A percentile compares a stretch with the other conserved stretches of the same genome.
phyloP scores from a whole-genome alignment of 768 basidiomycete species.

The Crassisporium funariophilum region DNA sequence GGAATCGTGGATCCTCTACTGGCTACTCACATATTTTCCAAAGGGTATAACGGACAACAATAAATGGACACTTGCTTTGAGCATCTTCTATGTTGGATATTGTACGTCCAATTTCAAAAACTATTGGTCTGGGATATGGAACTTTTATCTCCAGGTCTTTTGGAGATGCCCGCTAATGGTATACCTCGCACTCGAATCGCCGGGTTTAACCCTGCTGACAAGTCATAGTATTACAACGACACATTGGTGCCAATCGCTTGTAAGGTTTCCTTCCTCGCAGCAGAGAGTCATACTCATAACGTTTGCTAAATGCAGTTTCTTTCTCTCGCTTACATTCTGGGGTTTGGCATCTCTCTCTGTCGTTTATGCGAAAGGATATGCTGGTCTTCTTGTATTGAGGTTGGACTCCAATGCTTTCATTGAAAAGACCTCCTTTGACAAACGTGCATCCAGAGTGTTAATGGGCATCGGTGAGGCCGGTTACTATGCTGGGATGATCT shows the following conservation, averaged over 20 bases:
- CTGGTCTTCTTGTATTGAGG: conserved; percentile 49
- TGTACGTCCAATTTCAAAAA: conserved; percentile 33
- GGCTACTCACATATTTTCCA: background rate
- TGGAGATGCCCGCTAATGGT: conserved; percentile 63
- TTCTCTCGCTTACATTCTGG: conserved; percentile 54
- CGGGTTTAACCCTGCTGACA: background rate
- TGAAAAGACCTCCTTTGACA: background rate
- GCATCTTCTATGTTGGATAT: conserved; percentile 64
- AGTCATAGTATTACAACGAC: conserved; percentile 51
- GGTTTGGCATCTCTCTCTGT: conserved; percentile 54
- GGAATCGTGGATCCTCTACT: background rate
- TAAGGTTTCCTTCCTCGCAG: conserved; percentile 22
- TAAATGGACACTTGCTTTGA: conserved; percentile 58
- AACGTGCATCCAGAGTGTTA: conserved; percentile 41
- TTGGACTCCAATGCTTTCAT: conserved; percentile 15
- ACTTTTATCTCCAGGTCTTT: conserved; percentile 36
- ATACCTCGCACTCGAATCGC: background rate
- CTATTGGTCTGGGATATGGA: background rate
- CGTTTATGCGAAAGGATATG: conserved; percentile 58
- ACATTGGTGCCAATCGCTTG: conserved; percentile 62
- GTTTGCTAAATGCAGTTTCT: conserved; percentile 42
- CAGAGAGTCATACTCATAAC: background rate
- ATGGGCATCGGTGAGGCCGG: conserved; percentile 65
- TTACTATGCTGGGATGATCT: conserved; percentile 63
- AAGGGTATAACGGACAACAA: conserved; percentile 54